Evolutionary conservation across 2,329 filamentous ascomycete genomes (phyloP), one percentile per base, ranked within the genome.

Genomic region (Fusarium robinianum): DNA sequence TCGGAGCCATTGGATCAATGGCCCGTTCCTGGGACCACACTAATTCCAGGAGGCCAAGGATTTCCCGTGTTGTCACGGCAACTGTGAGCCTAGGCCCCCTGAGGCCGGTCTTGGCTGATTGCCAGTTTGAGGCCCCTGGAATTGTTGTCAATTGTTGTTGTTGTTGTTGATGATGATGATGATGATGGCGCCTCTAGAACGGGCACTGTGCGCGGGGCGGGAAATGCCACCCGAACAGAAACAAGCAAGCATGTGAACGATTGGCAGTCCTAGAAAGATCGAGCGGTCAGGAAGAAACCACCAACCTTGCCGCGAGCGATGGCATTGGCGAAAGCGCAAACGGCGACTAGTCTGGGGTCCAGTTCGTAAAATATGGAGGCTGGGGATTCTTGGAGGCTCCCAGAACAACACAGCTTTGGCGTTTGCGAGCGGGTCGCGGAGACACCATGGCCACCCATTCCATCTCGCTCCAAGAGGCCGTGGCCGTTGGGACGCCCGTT

Each of bases 21-120:
- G 24, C 36, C 42, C 38, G 39, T 35, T 34, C 40, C 37, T 31
- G 46, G 37, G 32, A 32, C 53, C 53, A 51, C 53, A 47, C 55
- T 39, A 45, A 40, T 32, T 45, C 42, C 22, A 44, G 31, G 29
- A 23, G 25, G 29, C 33, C 43, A 36, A 47, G 51, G 53, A 31
- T 42, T 17, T 47, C 15, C 32, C 14, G 6, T 35, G 61, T 64
- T 56, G 61, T 55, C 55, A 51, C 48, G 47, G 59, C 54, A 63
- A 64, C 61, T 30, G 9, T 8, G 17, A 41, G 35, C 37, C 43
- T 19, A 40, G 44, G 46, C 52, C 49, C n/a, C 52, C 49, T 58
- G 49, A 49, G 26, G 29, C 23, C 23, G 18, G 17, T 22, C 52
- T 51, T 58, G 56, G 51, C 46, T 39, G 30, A 41, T 49, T 41